Percentiles rank a stretch among this genome's conserved stretches.
These are phyloP conservation scores for Trypethelium eluteriae DNA, from an alignment of 495 filamentous ascomycete species.

Conservation along the genomic window DNA sequence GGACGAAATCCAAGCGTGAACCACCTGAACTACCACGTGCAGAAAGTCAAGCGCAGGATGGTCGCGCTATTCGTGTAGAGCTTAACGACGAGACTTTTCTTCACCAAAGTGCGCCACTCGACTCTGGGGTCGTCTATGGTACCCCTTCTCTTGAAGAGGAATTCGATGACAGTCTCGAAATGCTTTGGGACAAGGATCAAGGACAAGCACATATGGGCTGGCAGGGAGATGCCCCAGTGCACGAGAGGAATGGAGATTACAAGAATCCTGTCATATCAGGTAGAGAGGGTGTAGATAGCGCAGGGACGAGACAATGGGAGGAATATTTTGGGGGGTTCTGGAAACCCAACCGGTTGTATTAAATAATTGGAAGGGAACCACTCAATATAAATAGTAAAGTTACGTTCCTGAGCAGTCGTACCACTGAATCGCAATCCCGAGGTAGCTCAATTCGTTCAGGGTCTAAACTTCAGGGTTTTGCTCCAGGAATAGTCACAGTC, in stretches of 20 bases:
- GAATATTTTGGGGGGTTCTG: slow-evolving; percentile 28
- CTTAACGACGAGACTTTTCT: neutral
- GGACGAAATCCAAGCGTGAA: neutral
- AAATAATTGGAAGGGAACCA: neutral
- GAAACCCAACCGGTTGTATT: slow-evolving; percentile 36
- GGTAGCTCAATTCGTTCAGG: neutral
- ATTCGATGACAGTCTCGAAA: neutral
- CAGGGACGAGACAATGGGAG: slow-evolving; percentile 14
- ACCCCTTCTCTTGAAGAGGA: neutral
- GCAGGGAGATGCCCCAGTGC: neutral
- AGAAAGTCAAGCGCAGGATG: neutral
- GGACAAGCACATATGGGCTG: neutral
- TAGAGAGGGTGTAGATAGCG: neutral
- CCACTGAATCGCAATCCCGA: slow-evolving; percentile 6
- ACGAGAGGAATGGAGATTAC: neutral
- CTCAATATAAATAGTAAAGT: neutral
- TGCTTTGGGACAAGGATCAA: neutral
- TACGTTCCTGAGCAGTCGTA: neutral
- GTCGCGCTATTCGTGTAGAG: neutral
- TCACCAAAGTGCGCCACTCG: neutral
- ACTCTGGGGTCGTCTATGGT: neutral
- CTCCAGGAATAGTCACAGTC: neutral
- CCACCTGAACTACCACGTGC: neutral
- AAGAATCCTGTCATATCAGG: neutral
- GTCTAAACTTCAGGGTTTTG: neutral